Evolutionary conservation across 2,329 filamentous ascomycete species (phyloP).

Genomic region (Peltaster fructicola): DNA sequence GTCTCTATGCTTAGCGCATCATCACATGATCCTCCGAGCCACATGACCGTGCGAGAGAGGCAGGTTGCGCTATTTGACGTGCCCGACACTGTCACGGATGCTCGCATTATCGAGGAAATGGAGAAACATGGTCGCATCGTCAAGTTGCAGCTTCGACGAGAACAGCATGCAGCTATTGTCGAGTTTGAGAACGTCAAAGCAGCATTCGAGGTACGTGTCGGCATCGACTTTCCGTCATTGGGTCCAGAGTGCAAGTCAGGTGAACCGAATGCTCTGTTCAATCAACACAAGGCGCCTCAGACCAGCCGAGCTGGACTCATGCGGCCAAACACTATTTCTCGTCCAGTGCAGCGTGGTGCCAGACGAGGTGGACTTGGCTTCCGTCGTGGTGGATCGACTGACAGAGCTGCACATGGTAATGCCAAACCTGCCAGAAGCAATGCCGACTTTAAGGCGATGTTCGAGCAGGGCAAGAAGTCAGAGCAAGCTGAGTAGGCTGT

Average conservation of each 20-base stretch:
- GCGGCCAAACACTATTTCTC: slow-evolving; percentile 18
- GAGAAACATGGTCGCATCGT: slow-evolving; percentile 53
- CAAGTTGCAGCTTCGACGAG: slow-evolving; percentile 62
- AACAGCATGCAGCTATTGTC: slow-evolving; percentile 70
- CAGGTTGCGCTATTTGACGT: slow-evolving; percentile 71
- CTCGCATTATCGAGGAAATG: slow-evolving; percentile 56
- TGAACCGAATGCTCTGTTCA: slow-evolving; percentile 9
- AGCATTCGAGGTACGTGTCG: slow-evolving; percentile 51
- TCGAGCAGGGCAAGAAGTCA: slow-evolving; percentile 20
- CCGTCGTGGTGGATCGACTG: slow-evolving; percentile 11
- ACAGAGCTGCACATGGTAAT: slow-evolving; percentile 9
- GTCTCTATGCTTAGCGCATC: slow-evolving; percentile 12
- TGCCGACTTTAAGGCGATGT: slow-evolving; percentile 38
- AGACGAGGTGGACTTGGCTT: slow-evolving; percentile 31
- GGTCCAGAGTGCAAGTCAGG: slow-evolving; percentile 2
- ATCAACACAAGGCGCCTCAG: slow-evolving; percentile 13
- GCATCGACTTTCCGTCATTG: slow-evolving; percentile 18
- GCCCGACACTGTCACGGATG: slow-evolving; percentile 82
- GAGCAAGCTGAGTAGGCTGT: neutral
- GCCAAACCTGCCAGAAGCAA: slow-evolving; percentile 33
- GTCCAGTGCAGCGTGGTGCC: slow-evolving; percentile 27
- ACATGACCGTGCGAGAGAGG: slow-evolving; percentile 31
- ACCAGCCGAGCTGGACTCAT: slow-evolving; percentile 4
- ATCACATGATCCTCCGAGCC: slow-evolving; percentile 6
- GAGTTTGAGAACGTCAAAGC: slow-evolving; percentile 57